Evolutionary conservation across 257 asterid species (phyloP).

Genomic region (Plantago elongata): DNA sequence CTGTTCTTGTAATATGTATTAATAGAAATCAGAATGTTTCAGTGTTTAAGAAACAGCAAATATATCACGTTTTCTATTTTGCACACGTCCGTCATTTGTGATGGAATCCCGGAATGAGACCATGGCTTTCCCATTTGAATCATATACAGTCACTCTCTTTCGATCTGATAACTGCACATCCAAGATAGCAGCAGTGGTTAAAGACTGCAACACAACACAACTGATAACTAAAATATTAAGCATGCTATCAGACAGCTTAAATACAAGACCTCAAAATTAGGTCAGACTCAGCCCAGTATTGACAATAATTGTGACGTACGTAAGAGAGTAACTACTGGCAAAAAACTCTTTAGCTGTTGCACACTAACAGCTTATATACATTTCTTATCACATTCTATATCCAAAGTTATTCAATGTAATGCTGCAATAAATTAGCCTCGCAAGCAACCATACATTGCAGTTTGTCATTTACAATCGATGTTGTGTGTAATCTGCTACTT

Average conservation of each 20-base stretch:
- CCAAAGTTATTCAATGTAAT: too few species aligned
- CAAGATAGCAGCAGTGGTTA: conserved; percentile 16
- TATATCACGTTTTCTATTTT: conserved; percentile 42
- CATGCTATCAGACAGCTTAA: conserved; percentile 8
- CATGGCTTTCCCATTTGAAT: conserved; percentile 31
- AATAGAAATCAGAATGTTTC: not conserved
- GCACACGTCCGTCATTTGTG: conserved; percentile 39
- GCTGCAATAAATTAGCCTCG: too few species aligned
- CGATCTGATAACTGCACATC: conserved; percentile 42
- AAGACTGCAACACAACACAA: not conserved
- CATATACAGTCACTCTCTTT: conserved; percentile 45
- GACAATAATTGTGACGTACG: too few species aligned
- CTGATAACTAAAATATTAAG: not conserved
- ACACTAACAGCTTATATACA: too few species aligned
- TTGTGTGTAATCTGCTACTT: too few species aligned
- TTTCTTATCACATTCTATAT: too few species aligned
- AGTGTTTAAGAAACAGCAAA: conserved; percentile 9
- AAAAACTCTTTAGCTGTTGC: too few species aligned
- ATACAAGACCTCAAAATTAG: too few species aligned
- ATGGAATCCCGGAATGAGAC: conserved; percentile 52
- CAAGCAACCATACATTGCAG: too few species aligned
- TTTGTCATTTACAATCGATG: too few species aligned
- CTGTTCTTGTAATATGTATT: not conserved
- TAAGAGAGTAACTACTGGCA: too few species aligned
- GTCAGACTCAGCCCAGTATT: too few species aligned